Conservation (phyloP, 1,284 basidiomycete genomes). For the Boletus calvinii region DNA sequence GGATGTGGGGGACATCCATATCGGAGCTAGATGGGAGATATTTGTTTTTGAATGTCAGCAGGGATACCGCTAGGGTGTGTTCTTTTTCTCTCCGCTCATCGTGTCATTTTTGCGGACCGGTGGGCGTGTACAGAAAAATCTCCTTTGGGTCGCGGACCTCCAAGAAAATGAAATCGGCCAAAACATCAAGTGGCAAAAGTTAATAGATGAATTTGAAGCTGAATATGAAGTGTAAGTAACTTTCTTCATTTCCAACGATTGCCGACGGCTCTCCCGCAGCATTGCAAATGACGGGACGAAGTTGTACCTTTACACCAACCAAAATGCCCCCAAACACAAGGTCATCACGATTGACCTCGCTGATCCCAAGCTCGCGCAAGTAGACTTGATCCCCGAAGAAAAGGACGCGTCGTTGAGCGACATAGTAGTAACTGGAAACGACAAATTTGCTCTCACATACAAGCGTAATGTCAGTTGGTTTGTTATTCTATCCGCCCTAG, state of each 20-base stretch:
- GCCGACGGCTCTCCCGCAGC: conserved; percentile 35
- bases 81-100: not conserved
- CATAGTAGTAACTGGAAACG: conserved; percentile 51
- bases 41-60: conserved; percentile 52
- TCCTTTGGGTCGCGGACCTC: conserved; percentile 74
- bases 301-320: conserved; percentile 68
- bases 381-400: conserved; percentile 74
- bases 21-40: conserved; percentile 67
- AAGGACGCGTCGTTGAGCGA: conserved; percentile 59
- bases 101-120: not conserved
- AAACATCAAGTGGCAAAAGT: conserved; percentile 68
- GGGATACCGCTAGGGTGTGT: conserved; percentile 65
- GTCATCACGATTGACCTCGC: conserved; percentile 66
- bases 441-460: conserved; percentile 67
- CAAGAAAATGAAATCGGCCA: conserved; percentile 55
- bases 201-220: conserved; percentile 63
- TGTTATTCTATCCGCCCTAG: not conserved
- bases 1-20: conserved; percentile 60
- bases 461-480: conserved; percentile 63
- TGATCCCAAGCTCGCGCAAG: conserved; percentile 47
- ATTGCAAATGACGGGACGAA: conserved; percentile 66
- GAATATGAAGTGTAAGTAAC: conserved; percentile 58
- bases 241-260: not conserved
- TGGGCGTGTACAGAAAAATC: conserved; percentile 55
- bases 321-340: conserved; percentile 65